Conservation (phyloP, 225 moss, liverwort and hornwort species). For the Asterella californica region DNA sequence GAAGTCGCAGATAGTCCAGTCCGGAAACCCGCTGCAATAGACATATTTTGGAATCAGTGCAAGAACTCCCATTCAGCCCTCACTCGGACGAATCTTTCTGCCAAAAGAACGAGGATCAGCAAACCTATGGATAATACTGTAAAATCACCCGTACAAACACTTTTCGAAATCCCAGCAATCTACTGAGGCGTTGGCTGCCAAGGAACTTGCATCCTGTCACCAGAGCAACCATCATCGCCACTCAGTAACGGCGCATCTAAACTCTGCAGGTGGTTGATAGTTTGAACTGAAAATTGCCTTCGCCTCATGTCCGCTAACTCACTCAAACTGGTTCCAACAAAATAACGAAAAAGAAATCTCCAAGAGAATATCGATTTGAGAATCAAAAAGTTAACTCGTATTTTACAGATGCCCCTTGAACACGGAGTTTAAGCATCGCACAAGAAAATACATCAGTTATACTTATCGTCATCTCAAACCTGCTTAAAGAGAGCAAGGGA, state of each 20-base stretch:
- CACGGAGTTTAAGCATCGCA: too few relatives aligned
- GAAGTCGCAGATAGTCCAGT: neutral
- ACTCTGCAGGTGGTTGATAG: neutral
- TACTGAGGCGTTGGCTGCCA: neutral
- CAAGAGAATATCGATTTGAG: neutral
- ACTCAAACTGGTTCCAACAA: neutral
- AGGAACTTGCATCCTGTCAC: neutral
- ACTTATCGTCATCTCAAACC: too few relatives aligned
- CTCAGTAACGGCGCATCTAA: neutral
- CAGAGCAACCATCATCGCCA: neutral
- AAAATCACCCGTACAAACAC: neutral
- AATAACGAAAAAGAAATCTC: neutral
- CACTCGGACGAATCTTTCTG: neutral
- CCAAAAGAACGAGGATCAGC: neutral
- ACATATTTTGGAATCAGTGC: neutral
- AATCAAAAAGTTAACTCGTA: neutral
- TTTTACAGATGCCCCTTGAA: neutral
- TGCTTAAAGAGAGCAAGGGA: too few relatives aligned
- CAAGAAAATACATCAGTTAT: too few relatives aligned
- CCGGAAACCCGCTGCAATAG: neutral
- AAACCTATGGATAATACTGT: neutral
- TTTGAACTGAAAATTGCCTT: too few relatives aligned
- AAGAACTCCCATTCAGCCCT: neutral
- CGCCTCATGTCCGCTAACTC: too few relatives aligned
- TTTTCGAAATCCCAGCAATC: neutral